These are phyloP conservation scores for Colletotrichum zoysiae DNA, from an alignment of 2,329 filamentous ascomycete species.

Conservation along the genomic window DNA sequence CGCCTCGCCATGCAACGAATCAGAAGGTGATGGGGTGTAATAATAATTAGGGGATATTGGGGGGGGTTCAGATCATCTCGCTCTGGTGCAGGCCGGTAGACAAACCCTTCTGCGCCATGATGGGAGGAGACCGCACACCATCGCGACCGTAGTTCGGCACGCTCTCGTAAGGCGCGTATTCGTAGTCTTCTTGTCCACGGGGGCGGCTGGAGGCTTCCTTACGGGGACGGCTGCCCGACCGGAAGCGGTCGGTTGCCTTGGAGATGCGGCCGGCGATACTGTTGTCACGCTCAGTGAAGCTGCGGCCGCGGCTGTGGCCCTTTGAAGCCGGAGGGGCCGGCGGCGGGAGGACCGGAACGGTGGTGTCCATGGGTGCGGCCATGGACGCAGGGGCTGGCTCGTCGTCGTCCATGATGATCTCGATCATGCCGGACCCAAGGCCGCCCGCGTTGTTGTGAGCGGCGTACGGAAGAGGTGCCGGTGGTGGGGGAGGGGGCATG, in stretches of 20 bases:
- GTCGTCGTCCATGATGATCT: slow-evolving; percentile 75
- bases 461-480: slow-evolving; percentile 66
- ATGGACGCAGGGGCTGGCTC: slow-evolving; percentile 49
- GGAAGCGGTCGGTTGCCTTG: slow-evolving; percentile 70
- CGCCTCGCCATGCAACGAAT: slow-evolving; percentile 57
- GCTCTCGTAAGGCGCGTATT: slow-evolving; percentile 58
- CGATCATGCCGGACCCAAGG: slow-evolving; percentile 68
- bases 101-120: slow-evolving; percentile 51
- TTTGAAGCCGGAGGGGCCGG: slow-evolving; percentile 58
- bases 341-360: slow-evolving; percentile 59
- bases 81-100: slow-evolving; percentile 65
- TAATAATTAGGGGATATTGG: slow-evolving; percentile 28
- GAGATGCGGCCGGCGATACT: slow-evolving; percentile 66
- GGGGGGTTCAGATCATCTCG: slow-evolving; percentile 65
- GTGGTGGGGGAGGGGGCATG: slow-evolving; percentile 71
- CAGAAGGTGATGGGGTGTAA: slow-evolving; percentile 41
- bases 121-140: slow-evolving; percentile 49
- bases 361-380: slow-evolving; percentile 56
- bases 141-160: slow-evolving; percentile 56
- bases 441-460: slow-evolving; percentile 57
- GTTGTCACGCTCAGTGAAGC: slow-evolving; percentile 61
- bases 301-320: slow-evolving; percentile 69
- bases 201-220: slow-evolving; percentile 59
- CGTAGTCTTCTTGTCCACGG: slow-evolving; percentile 52
- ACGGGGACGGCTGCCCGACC: slow-evolving; percentile 69